Base-by-base conservation (phyloP, 208 protist genomes). In the Herpetomonas samuelpessoai region DNA sequence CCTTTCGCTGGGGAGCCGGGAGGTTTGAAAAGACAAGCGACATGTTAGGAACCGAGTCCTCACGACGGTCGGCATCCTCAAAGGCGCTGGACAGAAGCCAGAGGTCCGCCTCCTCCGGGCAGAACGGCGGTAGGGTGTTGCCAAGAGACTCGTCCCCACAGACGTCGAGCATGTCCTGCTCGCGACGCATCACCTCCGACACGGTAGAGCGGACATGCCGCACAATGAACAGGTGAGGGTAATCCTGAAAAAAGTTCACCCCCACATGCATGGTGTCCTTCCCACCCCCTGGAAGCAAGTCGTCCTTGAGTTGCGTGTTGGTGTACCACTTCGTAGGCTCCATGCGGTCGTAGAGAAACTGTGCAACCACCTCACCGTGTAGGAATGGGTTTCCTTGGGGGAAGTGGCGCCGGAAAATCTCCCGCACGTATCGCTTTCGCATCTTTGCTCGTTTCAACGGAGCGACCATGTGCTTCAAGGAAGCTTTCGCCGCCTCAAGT, bases 181-280 rank as follows among this genome's bases (percentile, higher is more conserved):
- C 69, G 7, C 69, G 60, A 6, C 62, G 54, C 61, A 75, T 75
- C 27, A 75, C 62, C 57, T 75, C 68, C 25, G 64, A 39, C 25
- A 59, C 51, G 22, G 69, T 75, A 24, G 62, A 45, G 1, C 51
- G 63, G 26, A 75, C 47, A 24, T 59, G 30, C 30, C 68, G 69
- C 16, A 60, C 64, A 41, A 75, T 69, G 58, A 75, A 75, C 22
- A 75, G 57, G 27, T 75, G 56, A 29, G 69, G 56, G 60, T 54
- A 69, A 22, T 65, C 19, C 28, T 75, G 52, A 57, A 75, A 75
- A 31, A 75, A 75, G 35, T 75, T 56, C 4, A 75, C 69, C 3
- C 69, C 62, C 58, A 75, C 69, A 50, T 69, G 62, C 62, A 75
- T 69, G 44, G 57, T 35, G 16, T 51, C 49, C 35, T 69, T 68